Evolutionary conservation across 2,329 filamentous ascomycete species (phyloP).

Genomic region (Sarocladiaceae sp.): DNA sequence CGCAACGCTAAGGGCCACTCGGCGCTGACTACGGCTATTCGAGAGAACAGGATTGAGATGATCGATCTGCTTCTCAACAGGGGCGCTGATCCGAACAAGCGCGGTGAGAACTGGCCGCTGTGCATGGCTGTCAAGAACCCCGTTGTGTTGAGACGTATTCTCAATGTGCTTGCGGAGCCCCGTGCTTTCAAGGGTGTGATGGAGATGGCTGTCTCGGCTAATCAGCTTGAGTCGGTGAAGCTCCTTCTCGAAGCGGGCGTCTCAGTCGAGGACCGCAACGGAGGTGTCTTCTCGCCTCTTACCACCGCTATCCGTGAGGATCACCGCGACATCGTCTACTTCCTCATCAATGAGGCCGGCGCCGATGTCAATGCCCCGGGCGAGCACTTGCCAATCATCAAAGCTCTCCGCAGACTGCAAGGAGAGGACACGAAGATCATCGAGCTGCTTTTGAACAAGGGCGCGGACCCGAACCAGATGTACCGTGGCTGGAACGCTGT

Average conservation of each 20-base stretch:
- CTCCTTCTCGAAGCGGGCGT: conserved; percentile 60
- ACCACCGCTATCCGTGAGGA: conserved; percentile 64
- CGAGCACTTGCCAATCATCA: conserved; percentile 68
- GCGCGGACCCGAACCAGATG: conserved; percentile 64
- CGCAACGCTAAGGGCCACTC: conserved; percentile 54
- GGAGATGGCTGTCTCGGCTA: conserved; percentile 63
- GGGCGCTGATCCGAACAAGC: conserved; percentile 58
- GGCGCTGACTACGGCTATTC: conserved; percentile 62
- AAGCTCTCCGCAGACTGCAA: conserved; percentile 57
- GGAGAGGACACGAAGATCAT: conserved; percentile 55
- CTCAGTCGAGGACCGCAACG: conserved; percentile 67
- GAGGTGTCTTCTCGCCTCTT: conserved; percentile 66
- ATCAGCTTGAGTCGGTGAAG: conserved; percentile 64
- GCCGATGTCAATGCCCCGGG: conserved; percentile 65
- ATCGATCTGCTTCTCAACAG: conserved; percentile 54
- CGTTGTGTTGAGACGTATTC: conserved; percentile 52
- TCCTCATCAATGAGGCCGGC: conserved; percentile 55
- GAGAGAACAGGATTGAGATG: conserved; percentile 53
- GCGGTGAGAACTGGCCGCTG: conserved; percentile 67
- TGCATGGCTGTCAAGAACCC: conserved; percentile 64
- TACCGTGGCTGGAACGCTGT: conserved; percentile 64
- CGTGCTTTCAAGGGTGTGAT: conserved; percentile 62
- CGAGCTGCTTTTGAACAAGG: conserved; percentile 57
- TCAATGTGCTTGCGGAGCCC: conserved; percentile 53
- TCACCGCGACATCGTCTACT: conserved; percentile 55